Conservation (phyloP, 257 asterid species). For the Ligustrum vulgare region DNA sequence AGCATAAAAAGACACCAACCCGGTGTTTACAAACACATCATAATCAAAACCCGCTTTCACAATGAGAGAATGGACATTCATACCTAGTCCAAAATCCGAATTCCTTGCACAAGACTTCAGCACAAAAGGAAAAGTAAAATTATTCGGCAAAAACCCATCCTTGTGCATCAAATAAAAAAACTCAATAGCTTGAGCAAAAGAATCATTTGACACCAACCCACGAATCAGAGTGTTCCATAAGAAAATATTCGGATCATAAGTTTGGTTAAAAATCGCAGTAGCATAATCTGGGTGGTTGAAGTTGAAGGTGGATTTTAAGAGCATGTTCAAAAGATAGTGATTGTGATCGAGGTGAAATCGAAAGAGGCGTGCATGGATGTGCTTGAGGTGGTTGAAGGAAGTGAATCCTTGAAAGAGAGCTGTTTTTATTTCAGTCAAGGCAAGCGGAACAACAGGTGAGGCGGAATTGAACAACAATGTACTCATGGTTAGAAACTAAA, state of each 20-base stretch:
- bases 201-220: constrained; percentile 37
- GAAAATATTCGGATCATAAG: constrained; percentile 36
- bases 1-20: constrained; percentile 38
- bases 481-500: neutral
- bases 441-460: neutral
- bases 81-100: constrained; percentile 28
- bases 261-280: constrained; percentile 27
- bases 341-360: constrained; percentile 31
- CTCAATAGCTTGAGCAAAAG: constrained; percentile 24
- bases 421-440: constrained; percentile 29
- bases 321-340: constrained; percentile 35
- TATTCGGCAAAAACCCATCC: constrained; percentile 31
- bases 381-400: constrained; percentile 44
- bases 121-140: constrained; percentile 41
- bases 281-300: constrained; percentile 40
- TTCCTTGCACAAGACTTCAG: constrained; percentile 35
- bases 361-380: constrained; percentile 37
- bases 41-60: constrained; percentile 36
- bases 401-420: constrained; percentile 35
- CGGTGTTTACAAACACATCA: constrained; percentile 45
- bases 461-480: neutral
- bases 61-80: constrained; percentile 29
- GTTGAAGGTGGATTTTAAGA: constrained; percentile 33
- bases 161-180: constrained; percentile 32
- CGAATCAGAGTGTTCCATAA: constrained; percentile 42